Conservation (phyloP, 2,329 filamentous ascomycete species). For the Pseudogymnoascus verrucosus region DNA sequence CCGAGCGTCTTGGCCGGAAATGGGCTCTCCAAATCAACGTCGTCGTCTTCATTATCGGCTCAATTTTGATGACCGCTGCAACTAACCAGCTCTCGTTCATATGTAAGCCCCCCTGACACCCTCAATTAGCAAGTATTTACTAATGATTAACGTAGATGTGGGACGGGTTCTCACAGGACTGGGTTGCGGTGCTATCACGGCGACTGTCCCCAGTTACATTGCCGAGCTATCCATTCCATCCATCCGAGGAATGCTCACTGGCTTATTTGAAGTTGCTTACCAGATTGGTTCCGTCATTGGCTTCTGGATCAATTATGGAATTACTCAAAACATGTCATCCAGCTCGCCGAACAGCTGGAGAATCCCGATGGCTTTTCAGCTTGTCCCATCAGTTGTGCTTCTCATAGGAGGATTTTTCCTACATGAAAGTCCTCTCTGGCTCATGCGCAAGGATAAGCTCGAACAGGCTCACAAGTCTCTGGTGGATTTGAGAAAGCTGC, state of each 20-base stretch:
- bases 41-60: conserved; percentile 37
- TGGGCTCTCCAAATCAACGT: conserved; percentile 41
- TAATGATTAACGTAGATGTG: conserved; percentile 20
- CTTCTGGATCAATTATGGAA: conserved; percentile 31
- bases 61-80: conserved; percentile 36
- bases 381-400: conserved; percentile 45
- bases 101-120: conserved; percentile 31
- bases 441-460: conserved; percentile 37
- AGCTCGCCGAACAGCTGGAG: conserved; percentile 19
- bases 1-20: conserved; percentile 42
- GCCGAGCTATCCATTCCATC: conserved; percentile 27
- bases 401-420: conserved; percentile 49
- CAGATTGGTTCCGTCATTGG: conserved; percentile 29
- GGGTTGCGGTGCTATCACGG: conserved; percentile 27
- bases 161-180: conserved; percentile 30
- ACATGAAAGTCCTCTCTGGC: conserved; percentile 49
- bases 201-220: conserved; percentile 29
- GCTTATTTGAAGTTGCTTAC: conserved; percentile 25
- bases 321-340: conserved; percentile 23
- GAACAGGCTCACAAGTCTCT: background rate
- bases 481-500: background rate
- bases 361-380: conserved; percentile 44
- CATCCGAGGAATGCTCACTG: conserved; percentile 29
- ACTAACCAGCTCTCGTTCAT: conserved; percentile 35
- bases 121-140: background rate